Evolutionary conservation across 2,329 filamentous ascomycete species (phyloP), one percentile per base, ranked within the genome.

Genomic region (Xylariales sp.): DNA sequence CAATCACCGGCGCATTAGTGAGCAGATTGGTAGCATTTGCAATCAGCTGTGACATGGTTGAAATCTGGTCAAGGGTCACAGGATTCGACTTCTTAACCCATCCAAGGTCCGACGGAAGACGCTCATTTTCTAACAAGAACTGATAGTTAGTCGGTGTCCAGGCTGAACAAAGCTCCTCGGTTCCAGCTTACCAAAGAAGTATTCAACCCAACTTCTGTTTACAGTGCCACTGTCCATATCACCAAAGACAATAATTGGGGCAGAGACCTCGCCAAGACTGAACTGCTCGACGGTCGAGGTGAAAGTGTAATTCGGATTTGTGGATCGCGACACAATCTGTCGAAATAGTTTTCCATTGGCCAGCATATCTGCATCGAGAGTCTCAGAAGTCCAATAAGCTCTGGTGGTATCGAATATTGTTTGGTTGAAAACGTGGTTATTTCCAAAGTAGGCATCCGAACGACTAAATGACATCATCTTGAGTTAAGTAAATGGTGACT

Each of bases 171-270:
- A 11, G 7, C 23, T 25, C 23, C n/a, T 8, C 23, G 23, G 23
- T 25, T 6, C 12, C 13, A 11, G 51, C 63, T 48, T 47, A 69
- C 67, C 53, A 40, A 74, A 70, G 39, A 70, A 68, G 32, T 64
- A 74, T 31, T 67, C 61, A 0, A 74, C 60, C 6, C 65, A 39
- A 0, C 46, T 48, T 37, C 60, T 55, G 6, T 63, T 53, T 3
- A 70, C 71, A 0, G 59, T 69, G 0, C 54, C 62, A 1, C 52
- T 33, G 0, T 53, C 40, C 4, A 62, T 51, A 45, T 74, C 63
- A 1, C 74, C 73, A 33, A 77, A 69, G 0, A 60, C 65, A 13
- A 74, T 56, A n/a, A 76, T 59, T 1, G 67, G 68, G 4, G 71
- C 72, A 4, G 66, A 61, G 1, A 72, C 48, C 55, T 77, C 73